Conservation (phyloP, 2,329 filamentous ascomycete genomes). For the Colletotrichum tamarilloi region DNA sequence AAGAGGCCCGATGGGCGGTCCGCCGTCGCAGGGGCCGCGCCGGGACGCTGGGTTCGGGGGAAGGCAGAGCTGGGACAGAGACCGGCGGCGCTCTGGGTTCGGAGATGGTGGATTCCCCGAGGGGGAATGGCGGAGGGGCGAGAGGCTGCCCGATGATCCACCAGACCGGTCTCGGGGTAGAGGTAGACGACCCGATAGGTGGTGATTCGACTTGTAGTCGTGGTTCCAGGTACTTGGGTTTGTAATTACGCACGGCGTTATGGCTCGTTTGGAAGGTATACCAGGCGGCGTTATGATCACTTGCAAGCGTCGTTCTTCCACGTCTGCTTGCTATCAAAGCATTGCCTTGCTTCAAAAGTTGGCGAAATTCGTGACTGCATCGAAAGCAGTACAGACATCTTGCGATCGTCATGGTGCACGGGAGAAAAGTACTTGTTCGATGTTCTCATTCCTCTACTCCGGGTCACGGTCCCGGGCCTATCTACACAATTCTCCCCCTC, state of each 20-base stretch:
- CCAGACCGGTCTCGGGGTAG: constrained; percentile 50
- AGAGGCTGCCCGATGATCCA: constrained; percentile 67
- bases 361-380: background rate
- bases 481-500: constrained; percentile 49
- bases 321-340: background rate
- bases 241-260: constrained; percentile 6
- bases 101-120: constrained; percentile 51
- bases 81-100: constrained; percentile 50
- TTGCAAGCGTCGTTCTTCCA: background rate
- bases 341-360: background rate
- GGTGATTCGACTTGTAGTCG: constrained; percentile 13
- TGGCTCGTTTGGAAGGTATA: background rate
- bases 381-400: background rate
- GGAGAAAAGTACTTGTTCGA: background rate
- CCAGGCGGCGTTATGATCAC: background rate
- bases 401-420: background rate
- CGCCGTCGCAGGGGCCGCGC: constrained; percentile 12
- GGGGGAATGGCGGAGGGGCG: constrained; percentile 76
- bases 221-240: background rate
- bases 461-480: constrained; percentile 41
- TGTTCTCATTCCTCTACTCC: constrained; percentile 16
- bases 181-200: constrained; percentile 54
- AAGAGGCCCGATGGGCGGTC: constrained; percentile 30
- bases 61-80: constrained; percentile 49
- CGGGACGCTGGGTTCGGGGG: constrained; percentile 37